phyloP scores from a whole-genome alignment of 2,329 filamentous ascomycete species.

The Nigrospora sphaerica region DNA sequence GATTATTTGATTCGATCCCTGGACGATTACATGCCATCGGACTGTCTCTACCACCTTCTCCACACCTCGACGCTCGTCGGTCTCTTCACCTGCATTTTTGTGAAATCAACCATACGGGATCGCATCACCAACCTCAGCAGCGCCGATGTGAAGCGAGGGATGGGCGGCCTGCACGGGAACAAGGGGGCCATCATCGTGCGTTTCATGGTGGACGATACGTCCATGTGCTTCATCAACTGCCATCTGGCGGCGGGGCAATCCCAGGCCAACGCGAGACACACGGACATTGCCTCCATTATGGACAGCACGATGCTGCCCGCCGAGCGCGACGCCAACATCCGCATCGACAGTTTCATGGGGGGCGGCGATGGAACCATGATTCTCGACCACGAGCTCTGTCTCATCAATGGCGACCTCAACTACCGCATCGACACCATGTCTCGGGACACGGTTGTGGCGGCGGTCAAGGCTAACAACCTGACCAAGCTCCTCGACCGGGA shows the following conservation, averaged over 20 bases:
- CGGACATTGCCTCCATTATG: constrained; percentile 84
- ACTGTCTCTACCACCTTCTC: constrained; percentile 75
- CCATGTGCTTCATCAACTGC: constrained; percentile 93
- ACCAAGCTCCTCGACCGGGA: constrained; percentile 85
- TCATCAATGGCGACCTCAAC: constrained; percentile 93
- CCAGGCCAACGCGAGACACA: constrained; percentile 84
- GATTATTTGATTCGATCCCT: constrained; percentile 79
- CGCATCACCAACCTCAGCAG: constrained; percentile 72
- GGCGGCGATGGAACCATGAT: constrained; percentile 96
- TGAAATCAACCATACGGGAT: constrained; percentile 70
- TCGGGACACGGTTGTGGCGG: constrained; percentile 83
- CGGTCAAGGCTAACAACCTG: constrained; percentile 75
- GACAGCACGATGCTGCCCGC: constrained; percentile 69
- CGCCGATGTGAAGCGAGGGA: constrained; percentile 87
- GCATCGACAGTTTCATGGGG: constrained; percentile 74
- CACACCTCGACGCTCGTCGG: constrained; percentile 89
- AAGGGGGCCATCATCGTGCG: constrained; percentile 89
- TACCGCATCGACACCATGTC: constrained; percentile 98
- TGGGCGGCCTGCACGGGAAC: constrained; percentile 93
- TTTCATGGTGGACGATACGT: constrained; percentile 91
- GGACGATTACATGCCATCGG: constrained; percentile 72
- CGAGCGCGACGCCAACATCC: constrained; percentile 58
- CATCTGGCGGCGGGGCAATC: constrained; percentile 92
- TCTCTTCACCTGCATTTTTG: constrained; percentile 91
- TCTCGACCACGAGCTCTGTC: constrained; percentile 93